Evolutionary conservation across 2,329 filamentous ascomycete genomes (phyloP).

Genomic region (Stromatinia cepivora): DNA sequence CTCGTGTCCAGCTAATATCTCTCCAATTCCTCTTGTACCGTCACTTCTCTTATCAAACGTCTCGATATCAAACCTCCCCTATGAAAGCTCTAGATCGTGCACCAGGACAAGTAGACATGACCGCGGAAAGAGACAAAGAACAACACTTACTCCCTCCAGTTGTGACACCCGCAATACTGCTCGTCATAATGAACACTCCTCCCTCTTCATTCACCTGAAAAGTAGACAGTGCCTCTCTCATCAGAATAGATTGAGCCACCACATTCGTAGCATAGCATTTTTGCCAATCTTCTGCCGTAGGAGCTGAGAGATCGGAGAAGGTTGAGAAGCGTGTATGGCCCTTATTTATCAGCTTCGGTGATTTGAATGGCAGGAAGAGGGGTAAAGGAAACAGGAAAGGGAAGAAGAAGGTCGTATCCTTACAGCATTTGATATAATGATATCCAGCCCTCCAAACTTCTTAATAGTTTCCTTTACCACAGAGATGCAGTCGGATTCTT

Average conservation of each 20-base stretch:
- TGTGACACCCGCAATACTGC: constrained; percentile 56
- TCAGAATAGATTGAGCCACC: constrained; percentile 53
- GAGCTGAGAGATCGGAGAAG: constrained; percentile 32
- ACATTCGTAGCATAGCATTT: constrained; percentile 63
- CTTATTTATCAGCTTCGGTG: constrained; percentile 7
- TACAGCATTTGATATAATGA: constrained; percentile 65
- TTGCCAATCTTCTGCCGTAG: constrained; percentile 35
- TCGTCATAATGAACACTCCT: constrained; percentile 63
- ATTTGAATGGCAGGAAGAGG: not conserved
- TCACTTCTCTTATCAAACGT: no score
- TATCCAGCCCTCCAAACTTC: constrained; percentile 61
- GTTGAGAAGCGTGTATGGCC: constrained; percentile 39
- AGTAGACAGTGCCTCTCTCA: constrained; percentile 57
- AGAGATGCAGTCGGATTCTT: constrained; percentile 53
- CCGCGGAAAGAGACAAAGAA: not conserved
- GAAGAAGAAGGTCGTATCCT: constrained; percentile 31
- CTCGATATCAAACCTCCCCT: no score
- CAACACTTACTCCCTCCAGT: constrained; percentile 22
- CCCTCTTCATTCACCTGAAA: constrained; percentile 63
- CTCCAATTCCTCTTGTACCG: no score
- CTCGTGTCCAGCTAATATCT: not conserved
- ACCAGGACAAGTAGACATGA: not conserved
- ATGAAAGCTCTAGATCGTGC: not conserved
- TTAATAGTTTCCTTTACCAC: constrained; percentile 56
- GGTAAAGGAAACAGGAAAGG: not conserved